Percentiles rank a stretch among this genome's conserved stretches.
Evolutionary conservation across 2,329 filamentous ascomycete genomes (phyloP).

Genomic region (Beauveria sp.): DNA sequence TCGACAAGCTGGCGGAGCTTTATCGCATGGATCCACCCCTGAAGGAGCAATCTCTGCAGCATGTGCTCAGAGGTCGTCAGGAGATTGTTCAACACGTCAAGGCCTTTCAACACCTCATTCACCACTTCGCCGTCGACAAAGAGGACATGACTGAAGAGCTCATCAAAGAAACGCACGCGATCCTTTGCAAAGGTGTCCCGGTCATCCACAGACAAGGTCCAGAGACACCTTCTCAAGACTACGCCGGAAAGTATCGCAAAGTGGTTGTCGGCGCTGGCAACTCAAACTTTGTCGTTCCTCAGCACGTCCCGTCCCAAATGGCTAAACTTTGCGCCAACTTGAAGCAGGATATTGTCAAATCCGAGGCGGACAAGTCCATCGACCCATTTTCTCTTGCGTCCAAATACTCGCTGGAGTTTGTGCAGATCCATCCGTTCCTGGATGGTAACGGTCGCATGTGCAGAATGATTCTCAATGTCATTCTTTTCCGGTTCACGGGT

Average conservation of each 20-base stretch:
- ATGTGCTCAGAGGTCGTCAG: conserved; percentile 12
- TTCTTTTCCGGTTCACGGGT: conserved; percentile 22
- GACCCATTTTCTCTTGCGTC: conserved; percentile 24
- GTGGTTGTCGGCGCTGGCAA: conserved; percentile 19
- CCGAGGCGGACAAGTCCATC: neutral
- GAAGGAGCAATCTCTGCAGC: neutral
- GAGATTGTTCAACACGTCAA: conserved; percentile 19
- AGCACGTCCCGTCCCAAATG: conserved; percentile 21
- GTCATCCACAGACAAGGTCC: neutral
- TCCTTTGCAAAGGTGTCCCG: neutral
- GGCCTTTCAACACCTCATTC: conserved; percentile 17
- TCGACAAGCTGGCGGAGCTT: neutral
- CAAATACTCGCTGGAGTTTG: conserved; percentile 23
- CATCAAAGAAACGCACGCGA: neutral
- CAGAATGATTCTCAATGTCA: conserved; percentile 28
- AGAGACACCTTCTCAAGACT: conserved; percentile 13
- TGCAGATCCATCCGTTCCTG: conserved; percentile 31
- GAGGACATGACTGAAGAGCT: neutral
- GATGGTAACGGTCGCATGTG: conserved; percentile 32
- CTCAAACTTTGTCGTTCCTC: conserved; percentile 21
- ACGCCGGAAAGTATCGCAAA: conserved; percentile 19
- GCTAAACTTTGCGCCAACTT: conserved; percentile 18
- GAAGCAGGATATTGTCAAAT: conserved; percentile 12
- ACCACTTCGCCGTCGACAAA: conserved; percentile 31
- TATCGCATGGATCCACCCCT: neutral